Evolutionary conservation across 1,284 basidiomycete species (phyloP), one percentile per base, ranked within the genome.

Genomic region (Heliocybe sulcata): DNA sequence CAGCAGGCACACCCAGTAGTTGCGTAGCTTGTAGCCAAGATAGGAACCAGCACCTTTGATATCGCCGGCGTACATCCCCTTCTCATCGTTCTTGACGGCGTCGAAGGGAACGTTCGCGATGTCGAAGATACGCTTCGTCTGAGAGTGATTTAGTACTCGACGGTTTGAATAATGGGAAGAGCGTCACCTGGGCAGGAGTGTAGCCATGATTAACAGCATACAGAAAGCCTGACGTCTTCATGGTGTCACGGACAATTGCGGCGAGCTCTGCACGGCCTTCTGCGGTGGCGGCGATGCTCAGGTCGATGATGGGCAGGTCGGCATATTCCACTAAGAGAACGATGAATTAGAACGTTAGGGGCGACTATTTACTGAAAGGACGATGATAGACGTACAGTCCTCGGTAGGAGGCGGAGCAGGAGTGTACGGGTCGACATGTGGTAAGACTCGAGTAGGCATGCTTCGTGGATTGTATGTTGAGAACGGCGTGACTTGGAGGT

Each of bases 301-400:
- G 67, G 63, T 90, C 87, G 55, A 90, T 77, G 53, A 80, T 73
- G 12, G 81, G 75, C 19, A 90, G 74, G 45, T 86, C 77, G 1
- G 83, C 87, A 72, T 82, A 87, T 45, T 85, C 78, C 66, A 85
- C 84, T 86, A 12, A 31, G 12, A n/a, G n/a, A n/a, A n/a, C n/a
- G 29, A 31, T 31, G 29, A 31, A 31, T 12, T 4, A 6, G 29
- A 31, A 31, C 6, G 29, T 31, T 31, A 31, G 29, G n/a, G n/a
- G n/a, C n/a, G n/a, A n/a, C n/a, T 12, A 31, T 31, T 6, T 12
- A 31, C 29, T 31, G 6, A 31, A 31, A 4, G 6, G 29, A 31
- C 29, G 12, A 31, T 4, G 29, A 12, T 12, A 31, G 29, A 31
- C 29, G 29, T 31, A 31, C 29, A 12, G 12, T 31, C 29, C 29